These are phyloP conservation scores for Stephania cephalantha DNA, from an alignment of 164 flowering plant genomes.

Conservation along the genomic window DNA sequence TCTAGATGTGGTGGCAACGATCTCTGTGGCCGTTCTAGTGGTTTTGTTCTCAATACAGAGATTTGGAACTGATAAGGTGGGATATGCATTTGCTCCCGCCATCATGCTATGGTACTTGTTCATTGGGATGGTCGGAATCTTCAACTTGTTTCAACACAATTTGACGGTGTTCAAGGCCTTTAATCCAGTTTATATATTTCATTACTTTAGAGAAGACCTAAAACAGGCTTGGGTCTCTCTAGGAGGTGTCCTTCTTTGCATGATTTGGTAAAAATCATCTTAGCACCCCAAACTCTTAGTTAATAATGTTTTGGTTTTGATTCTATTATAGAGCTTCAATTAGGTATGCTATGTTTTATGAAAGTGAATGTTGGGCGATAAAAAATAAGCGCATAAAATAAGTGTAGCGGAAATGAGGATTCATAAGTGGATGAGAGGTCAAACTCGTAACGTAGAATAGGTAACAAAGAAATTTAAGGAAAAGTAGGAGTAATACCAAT, in stretches of 20 bases:
- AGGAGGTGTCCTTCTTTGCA: slow-evolving; percentile 25
- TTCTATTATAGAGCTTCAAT: no score
- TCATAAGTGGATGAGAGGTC: no score
- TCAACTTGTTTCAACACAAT: slow-evolving; percentile 19
- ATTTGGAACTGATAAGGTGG: slow-evolving; percentile 33
- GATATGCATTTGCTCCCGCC: slow-evolving; percentile 27
- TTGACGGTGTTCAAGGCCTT: slow-evolving; percentile 22
- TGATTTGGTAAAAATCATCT: slow-evolving; percentile 24
- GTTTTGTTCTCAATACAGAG: slow-evolving; percentile 24
- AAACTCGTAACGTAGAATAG: no score
- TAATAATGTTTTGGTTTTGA: no score
- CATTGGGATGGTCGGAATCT: slow-evolving; percentile 17
- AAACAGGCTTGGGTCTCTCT: slow-evolving; percentile 29
- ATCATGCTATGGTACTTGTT: slow-evolving; percentile 21
- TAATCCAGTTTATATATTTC: slow-evolving; percentile 18
- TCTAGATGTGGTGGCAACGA: slow-evolving; percentile 24
- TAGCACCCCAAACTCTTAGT: no score
- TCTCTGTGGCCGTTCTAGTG: slow-evolving; percentile 25
- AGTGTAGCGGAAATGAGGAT: no score
- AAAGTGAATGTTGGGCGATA: no score
- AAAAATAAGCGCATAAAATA: no score
- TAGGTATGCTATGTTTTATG: no score
- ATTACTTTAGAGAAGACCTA: slow-evolving; percentile 20
- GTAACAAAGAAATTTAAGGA: no score
- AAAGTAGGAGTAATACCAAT: no score